Evolutionary conservation across 805 yeast species (phyloP).

Genomic region (Metschnikowia vanudenii): DNA sequence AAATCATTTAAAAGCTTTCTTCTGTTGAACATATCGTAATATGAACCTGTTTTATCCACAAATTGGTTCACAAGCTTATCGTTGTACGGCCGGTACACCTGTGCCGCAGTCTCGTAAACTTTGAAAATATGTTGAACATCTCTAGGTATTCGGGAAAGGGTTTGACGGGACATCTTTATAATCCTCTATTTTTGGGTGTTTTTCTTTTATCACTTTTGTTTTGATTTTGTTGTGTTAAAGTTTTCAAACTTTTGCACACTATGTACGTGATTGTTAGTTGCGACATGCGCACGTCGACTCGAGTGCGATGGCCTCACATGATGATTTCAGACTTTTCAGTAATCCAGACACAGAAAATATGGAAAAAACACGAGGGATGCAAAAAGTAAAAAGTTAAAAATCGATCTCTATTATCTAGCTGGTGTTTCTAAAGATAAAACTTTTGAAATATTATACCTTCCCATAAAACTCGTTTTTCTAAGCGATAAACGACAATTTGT

Average conservation of each 20-base stretch:
- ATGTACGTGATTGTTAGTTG: not conserved
- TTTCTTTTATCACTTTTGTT: not conserved
- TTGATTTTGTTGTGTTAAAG: too few species aligned
- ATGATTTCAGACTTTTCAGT: too few species aligned
- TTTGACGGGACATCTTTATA: slow-evolving; percentile 14
- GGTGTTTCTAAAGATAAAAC: too few species aligned
- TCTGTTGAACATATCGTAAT: slow-evolving; percentile 22
- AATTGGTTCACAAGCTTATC: slow-evolving; percentile 17
- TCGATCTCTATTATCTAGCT: too few species aligned
- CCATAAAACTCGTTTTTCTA: too few species aligned
- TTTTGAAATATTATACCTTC: too few species aligned
- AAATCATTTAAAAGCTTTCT: slow-evolving; percentile 19
- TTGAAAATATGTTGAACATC: slow-evolving; percentile 20
- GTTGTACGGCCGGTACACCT: slow-evolving; percentile 8
- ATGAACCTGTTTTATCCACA: slow-evolving; percentile 20
- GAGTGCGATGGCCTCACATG: not conserved
- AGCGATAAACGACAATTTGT: too few species aligned
- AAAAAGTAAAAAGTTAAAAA: too few species aligned
- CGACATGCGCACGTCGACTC: not conserved
- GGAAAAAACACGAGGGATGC: too few species aligned
- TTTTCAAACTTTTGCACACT: not conserved
- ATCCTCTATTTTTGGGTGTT: not conserved
- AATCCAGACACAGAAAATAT: too few species aligned
- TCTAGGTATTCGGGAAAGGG: slow-evolving; percentile 24
- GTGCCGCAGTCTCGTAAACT: slow-evolving; percentile 22